A percentile compares a stretch with the other conserved stretches of the same genome.
Conservation (phyloP, 257 asterid species). For the Vinca minor region DNA sequence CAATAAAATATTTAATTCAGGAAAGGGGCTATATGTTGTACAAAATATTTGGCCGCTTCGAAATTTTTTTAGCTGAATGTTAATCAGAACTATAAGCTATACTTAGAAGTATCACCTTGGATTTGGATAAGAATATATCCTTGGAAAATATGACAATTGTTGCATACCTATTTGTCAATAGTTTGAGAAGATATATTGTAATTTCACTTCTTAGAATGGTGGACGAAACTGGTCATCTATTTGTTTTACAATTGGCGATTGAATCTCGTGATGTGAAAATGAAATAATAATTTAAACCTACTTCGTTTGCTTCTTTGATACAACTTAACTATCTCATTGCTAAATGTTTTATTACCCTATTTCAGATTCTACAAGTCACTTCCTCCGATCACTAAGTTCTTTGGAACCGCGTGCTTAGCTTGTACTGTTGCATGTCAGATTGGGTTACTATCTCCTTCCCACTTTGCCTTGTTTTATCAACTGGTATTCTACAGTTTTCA, state of each 20-base stretch:
- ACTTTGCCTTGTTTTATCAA: constrained; percentile 43
- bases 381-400: constrained; percentile 89
- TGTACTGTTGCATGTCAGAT: constrained; percentile 48
- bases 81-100: background rate
- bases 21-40: background rate
- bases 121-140: background rate
- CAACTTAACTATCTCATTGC: background rate
- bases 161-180: background rate
- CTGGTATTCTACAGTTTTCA: constrained; percentile 47
- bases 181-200: background rate
- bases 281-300: background rate
- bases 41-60: background rate
- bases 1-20: background rate
- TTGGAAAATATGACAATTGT: background rate
- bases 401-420: constrained; percentile 74
- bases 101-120: background rate
- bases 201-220: background rate
- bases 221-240: background rate
- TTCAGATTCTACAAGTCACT: constrained; percentile 77
- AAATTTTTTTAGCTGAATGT: background rate
- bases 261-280: background rate
- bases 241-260: background rate
- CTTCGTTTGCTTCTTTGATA: background rate
- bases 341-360: constrained; percentile 4
- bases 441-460: constrained; percentile 45